A percentile compares a stretch with the other conserved stretches of the same genome.
These are phyloP conservation scores for Erucastrum elatum DNA, from an alignment of 345 rosid genomes.

Conservation along the genomic window DNA sequence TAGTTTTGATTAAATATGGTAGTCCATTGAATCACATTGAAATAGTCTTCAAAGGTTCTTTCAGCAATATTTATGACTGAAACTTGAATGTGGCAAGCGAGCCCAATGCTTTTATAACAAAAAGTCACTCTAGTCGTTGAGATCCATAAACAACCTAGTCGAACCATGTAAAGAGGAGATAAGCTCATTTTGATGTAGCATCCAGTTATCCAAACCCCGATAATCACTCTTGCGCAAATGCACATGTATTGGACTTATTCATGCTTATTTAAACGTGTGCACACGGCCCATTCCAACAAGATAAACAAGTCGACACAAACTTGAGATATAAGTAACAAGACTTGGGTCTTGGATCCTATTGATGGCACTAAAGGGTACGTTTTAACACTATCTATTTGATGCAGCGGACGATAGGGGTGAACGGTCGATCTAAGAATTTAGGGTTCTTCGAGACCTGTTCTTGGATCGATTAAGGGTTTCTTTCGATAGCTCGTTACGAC, in stretches of 20 bases:
- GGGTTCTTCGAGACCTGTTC: no score
- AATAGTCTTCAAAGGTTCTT: not conserved
- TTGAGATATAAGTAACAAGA: not conserved
- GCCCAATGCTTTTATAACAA: not conserved
- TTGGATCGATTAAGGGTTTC: no score
- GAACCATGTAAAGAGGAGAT: not conserved
- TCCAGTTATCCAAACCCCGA: not conserved
- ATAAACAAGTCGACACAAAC: not conserved
- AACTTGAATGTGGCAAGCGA: not conserved
- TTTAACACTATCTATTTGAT: no score
- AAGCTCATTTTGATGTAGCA: not conserved
- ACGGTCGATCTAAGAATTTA: no score
- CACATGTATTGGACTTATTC: not conserved
- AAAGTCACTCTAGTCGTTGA: not conserved
- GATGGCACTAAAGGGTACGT: no score
- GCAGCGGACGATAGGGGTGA: no score
- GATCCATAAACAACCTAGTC: not conserved
- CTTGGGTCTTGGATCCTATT: not conserved
- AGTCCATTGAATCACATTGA: conserved; percentile 9
- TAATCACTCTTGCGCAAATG: not conserved
- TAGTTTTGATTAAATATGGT: not conserved
- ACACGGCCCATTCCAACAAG: not conserved
- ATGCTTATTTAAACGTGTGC: not conserved
- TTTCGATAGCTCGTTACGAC: no score
- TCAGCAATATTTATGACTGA: not conserved